Evolutionary conservation across 1,284 basidiomycete species (phyloP), one percentile per base, ranked within the genome.

Genomic region (Malassezia vespertilionis): DNA sequence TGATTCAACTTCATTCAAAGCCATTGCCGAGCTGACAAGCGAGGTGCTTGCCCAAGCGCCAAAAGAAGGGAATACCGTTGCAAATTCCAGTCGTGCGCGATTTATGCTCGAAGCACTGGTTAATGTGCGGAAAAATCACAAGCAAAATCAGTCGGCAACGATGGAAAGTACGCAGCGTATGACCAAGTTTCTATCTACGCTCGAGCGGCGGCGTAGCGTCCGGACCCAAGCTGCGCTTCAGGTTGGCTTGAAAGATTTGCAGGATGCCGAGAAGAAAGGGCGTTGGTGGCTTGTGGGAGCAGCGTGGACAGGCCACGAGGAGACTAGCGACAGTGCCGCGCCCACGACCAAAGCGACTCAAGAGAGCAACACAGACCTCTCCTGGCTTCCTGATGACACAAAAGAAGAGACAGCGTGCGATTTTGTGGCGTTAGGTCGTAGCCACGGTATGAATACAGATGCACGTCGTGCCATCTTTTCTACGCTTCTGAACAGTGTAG

Each of bases 231-330:
- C 65, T n/a, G 50, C 59, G 6, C 33, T 69, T 8, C 53, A 65
- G 1, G 57, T 70, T 15, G 55, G 54, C 26, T 41, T 96, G 17
- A 75, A 78, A n/a, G 91, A 97, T 71, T 76, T 97, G 9, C 82
- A 80, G 49, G 79, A 82, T 1, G 84, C 88, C 0, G 81, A 86
- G 46, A 83, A 78, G 23, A 85, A 82, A 63, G 93, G 93, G 2
- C 93, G 91, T 73, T 97, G 93, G 93, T 97, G 93, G 93, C 76
- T 96, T 2, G 86, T 96, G 28, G 93, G 91, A 21, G 87, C 91
- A 0, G 91, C 86, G 1, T 99, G 91, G 91, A 79, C 79, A 22
- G 91, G 91, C 1, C 83, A 38, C 28, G 46, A 96, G 63, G 86
- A 87, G 2, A 76, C 95, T 1, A 76, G 82, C 20, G 22, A 20